Evolutionary conservation across 306 rosid species (phyloP).

Genomic region (Mimosa bimucronata): DNA sequence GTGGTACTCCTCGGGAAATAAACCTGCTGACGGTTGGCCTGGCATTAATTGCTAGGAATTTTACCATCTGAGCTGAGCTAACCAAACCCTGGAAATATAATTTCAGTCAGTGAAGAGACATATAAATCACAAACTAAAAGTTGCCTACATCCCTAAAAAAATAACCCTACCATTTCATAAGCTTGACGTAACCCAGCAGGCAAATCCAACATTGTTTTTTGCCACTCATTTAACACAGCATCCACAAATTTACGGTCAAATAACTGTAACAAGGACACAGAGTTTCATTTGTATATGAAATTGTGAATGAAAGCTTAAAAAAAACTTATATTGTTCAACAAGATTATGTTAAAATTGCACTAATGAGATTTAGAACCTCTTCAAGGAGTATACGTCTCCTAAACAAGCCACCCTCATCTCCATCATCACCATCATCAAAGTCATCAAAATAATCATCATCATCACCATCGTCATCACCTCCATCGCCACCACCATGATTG

Average conservation of each 20-base stretch:
- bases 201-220: constrained; percentile 88
- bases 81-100: constrained; percentile 77
- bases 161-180: constrained; percentile 78
- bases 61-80: constrained; percentile 99
- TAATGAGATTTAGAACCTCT: constrained; percentile 65
- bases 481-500: constrained; percentile 95
- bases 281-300: constrained; percentile 25
- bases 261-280: constrained; percentile 59
- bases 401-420: constrained; percentile 95
- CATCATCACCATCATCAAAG: constrained; percentile 96
- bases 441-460: constrained; percentile 98
- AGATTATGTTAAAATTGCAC: neutral
- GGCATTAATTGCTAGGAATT: constrained; percentile 78
- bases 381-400: constrained; percentile 84
- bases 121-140: constrained; percentile 36
- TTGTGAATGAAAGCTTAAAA: constrained; percentile 33
- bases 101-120: constrained; percentile 43
- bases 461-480: constrained; percentile 91
- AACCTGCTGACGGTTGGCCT: constrained; percentile 87
- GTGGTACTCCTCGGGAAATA: constrained; percentile 76
- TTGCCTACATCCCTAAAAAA: constrained; percentile 26
- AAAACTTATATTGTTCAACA: neutral
- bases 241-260: constrained; percentile 95
- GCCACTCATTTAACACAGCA: constrained; percentile 95
- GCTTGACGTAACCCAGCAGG: constrained; percentile 99